These are phyloP conservation scores for Phascolomyces articulosus DNA, from an alignment of 371 early-diverging fungal species.

Conservation along the genomic window DNA sequence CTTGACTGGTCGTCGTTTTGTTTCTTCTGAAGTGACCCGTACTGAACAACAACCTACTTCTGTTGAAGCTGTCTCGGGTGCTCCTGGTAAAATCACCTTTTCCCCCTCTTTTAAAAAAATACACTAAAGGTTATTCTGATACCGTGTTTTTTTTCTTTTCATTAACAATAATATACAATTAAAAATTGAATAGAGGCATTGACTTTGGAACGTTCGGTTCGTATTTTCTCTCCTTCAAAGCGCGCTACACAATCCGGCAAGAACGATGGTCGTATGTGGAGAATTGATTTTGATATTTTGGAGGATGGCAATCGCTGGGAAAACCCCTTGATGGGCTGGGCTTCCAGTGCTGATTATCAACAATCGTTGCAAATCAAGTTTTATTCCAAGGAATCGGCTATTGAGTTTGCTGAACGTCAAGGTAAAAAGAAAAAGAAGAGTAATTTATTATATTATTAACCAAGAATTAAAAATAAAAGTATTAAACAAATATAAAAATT, in stretches of 20 bases:
- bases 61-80: conserved; percentile 49
- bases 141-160: too few relatives aligned
- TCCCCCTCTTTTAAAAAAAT: neutral
- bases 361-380: conserved; percentile 90
- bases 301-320: conserved; percentile 83
- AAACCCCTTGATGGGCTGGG: conserved; percentile 96
- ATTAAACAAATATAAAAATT: neutral
- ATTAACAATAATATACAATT: too few relatives aligned
- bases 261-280: conserved; percentile 81
- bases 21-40: conserved; percentile 25
- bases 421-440: conserved; percentile 50
- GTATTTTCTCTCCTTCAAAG: conserved; percentile 85
- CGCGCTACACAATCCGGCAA: conserved; percentile 89
- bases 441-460: neutral
- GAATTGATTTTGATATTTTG: conserved; percentile 78
- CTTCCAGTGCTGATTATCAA: conserved; percentile 84
- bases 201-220: conserved; percentile 71
- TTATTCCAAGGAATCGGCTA: conserved; percentile 85
- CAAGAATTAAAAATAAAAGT: neutral
- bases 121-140: too few relatives aligned
- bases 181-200: conserved; percentile 46
- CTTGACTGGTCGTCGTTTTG: conserved; percentile 12
- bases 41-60: conserved; percentile 28
- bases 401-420: conserved; percentile 92
- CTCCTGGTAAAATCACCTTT: conserved; percentile 37